A percentile compares a stretch with the other conserved stretches of the same genome.
These are phyloP conservation scores for Letharia lupina DNA, from an alignment of 495 filamentous ascomycete genomes.

Conservation along the genomic window DNA sequence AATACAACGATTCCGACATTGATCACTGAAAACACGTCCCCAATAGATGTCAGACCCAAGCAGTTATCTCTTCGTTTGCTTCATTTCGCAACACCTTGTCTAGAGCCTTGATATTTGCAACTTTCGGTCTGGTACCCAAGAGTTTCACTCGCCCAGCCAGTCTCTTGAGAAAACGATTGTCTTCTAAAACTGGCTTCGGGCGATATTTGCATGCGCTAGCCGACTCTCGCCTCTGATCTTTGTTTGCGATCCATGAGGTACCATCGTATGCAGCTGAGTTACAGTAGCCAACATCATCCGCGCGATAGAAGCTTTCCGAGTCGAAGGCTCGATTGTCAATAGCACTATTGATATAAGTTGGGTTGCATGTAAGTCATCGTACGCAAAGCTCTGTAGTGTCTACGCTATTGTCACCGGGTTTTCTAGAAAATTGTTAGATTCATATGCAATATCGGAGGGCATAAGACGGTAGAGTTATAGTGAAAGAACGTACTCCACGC, in stretches of 20 bases:
- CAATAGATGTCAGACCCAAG: background rate
- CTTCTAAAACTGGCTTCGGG: slow-evolving; percentile 35
- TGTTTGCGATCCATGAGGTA: slow-evolving; percentile 70
- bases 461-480: no score
- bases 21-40: background rate
- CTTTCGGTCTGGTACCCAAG: slow-evolving; percentile 60
- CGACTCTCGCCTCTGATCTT: slow-evolving; percentile 78
- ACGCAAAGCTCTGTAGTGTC: slow-evolving; percentile 44
- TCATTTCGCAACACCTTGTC: slow-evolving; percentile 52
- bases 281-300: slow-evolving; percentile 69
- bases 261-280: slow-evolving; percentile 48
- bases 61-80: slow-evolving; percentile 8
- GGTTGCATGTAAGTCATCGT: slow-evolving; percentile 37
- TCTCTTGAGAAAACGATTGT: slow-evolving; percentile 44
- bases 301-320: no score
- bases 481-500: slow-evolving; percentile 27
- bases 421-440: slow-evolving; percentile 16
- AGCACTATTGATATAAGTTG: slow-evolving; percentile 30
- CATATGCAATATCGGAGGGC: background rate
- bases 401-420: slow-evolving; percentile 41
- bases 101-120: slow-evolving; percentile 69
- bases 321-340: slow-evolving; percentile 25
- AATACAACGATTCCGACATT: background rate
- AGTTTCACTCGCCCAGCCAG: slow-evolving; percentile 64
- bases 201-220: slow-evolving; percentile 61